A percentile compares a stretch with the other conserved stretches of the same genome.
Evolutionary conservation across 805 yeast species (phyloP).

Genomic region (Huiozyma sinensis): DNA sequence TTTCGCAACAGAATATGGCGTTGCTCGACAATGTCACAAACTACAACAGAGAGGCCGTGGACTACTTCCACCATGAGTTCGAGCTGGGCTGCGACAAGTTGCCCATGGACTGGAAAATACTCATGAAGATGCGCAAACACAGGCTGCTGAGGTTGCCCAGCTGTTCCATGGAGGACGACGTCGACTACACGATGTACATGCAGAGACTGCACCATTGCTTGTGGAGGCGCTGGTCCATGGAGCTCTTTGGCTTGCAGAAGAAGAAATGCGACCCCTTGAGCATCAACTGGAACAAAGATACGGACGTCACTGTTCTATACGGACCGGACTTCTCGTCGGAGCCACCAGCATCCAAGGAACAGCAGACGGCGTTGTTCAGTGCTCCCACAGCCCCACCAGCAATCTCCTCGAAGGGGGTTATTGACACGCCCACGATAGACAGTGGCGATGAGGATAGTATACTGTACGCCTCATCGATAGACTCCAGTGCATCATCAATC

Average conservation of each 20-base stretch:
- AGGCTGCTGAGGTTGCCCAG: constrained; percentile 24
- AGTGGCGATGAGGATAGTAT: background rate
- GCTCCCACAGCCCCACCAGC: background rate
- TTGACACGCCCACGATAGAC: background rate
- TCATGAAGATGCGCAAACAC: constrained; percentile 15
- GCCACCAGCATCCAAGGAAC: background rate
- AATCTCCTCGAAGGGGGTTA: background rate
- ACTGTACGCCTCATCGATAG: constrained; percentile 13
- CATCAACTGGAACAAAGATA: constrained; percentile 90
- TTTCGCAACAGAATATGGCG: constrained; percentile 21
- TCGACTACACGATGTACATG: constrained; percentile 25
- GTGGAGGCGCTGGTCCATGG: constrained; percentile 94
- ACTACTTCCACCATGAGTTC: constrained; percentile 22
- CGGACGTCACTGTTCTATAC: constrained; percentile 90
- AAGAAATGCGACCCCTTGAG: constrained; percentile 68
- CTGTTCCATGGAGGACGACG: constrained; percentile 27
- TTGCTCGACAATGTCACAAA: constrained; percentile 26
- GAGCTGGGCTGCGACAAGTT: constrained; percentile 7
- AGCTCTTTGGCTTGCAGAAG: constrained; percentile 44
- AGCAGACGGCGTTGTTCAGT: background rate
- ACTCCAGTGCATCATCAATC: constrained; percentile 10
- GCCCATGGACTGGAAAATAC: constrained; percentile 13
- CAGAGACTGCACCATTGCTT: constrained; percentile 66
- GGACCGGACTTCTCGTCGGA: constrained; percentile 51
- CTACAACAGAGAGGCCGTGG: constrained; percentile 21